A percentile compares a stretch with the other conserved stretches of the same genome.
phyloP scores from a whole-genome alignment of 2,329 filamentous ascomycete genomes.

The Trichophyton equinum region DNA sequence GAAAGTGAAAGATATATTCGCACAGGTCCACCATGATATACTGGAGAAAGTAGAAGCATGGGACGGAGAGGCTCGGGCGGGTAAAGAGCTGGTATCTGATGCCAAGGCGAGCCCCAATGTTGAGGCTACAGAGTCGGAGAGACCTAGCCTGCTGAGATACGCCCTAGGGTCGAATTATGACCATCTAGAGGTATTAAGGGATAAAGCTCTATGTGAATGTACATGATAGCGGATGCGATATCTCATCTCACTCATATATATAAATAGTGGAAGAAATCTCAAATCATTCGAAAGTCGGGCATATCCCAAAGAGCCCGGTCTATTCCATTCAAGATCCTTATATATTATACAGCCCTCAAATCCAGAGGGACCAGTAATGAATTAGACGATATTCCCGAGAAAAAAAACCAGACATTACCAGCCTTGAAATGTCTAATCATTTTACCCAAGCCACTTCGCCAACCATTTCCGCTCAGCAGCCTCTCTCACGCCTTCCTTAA shows the following conservation, averaged over 20 bases:
- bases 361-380: not conserved
- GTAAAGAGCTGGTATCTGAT: not conserved
- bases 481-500: conserved; percentile 18
- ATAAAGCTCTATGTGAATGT: conserved; percentile 9
- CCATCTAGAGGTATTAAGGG: conserved; percentile 11
- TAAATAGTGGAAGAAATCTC: too few relatives aligned
- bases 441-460: conserved; percentile 22
- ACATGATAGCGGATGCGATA: not conserved
- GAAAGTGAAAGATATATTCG: conserved; percentile 38
- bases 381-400: not conserved
- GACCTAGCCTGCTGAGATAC: conserved; percentile 8
- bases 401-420: too few relatives aligned
- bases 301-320: not conserved
- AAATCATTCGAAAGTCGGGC: not conserved
- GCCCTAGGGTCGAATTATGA: conserved; percentile 14
- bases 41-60: conserved; percentile 16
- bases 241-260: not conserved
- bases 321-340: not conserved
- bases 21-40: conserved; percentile 19
- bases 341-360: not conserved
- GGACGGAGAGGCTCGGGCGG: conserved; percentile 6
- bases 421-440: not conserved
- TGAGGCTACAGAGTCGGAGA: not conserved
- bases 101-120: not conserved
- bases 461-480: conserved; percentile 26